These are phyloP conservation scores for Crucihimalaya himalaica DNA, from an alignment of 345 rosid genomes.

Conservation along the genomic window DNA sequence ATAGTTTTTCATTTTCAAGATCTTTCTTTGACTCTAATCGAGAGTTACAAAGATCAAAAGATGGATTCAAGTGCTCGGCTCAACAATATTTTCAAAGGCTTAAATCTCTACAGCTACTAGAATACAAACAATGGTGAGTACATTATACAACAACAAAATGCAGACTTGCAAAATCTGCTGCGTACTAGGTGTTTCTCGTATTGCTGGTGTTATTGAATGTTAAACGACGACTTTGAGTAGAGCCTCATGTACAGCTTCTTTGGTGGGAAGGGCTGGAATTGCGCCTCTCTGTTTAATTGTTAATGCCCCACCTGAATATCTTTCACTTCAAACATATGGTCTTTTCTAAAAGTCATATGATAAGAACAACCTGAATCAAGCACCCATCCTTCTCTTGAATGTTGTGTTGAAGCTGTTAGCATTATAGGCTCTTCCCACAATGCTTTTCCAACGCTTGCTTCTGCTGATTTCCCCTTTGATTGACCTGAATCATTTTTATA, in stretches of 20 bases:
- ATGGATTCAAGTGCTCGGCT: background rate
- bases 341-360: too few species aligned
- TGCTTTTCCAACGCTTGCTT: too few species aligned
- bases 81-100: background rate
- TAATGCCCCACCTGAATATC: too few species aligned
- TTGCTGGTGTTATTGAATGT: background rate
- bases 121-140: background rate
- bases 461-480: too few species aligned
- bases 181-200: background rate
- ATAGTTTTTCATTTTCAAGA: background rate
- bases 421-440: too few species aligned
- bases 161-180: background rate
- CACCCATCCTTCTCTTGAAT: too few species aligned
- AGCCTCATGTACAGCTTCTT: slow-evolving; percentile 62
- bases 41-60: background rate
- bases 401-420: too few species aligned
- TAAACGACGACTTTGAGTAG: slow-evolving; percentile 50
- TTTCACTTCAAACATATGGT: too few species aligned
- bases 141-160: slow-evolving; percentile 9
- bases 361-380: too few species aligned
- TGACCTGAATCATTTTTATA: too few species aligned
- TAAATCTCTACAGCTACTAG: background rate
- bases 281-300: slow-evolving; percentile 90
- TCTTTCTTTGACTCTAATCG: background rate
- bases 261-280: slow-evolving; percentile 87